phyloP scores from a whole-genome alignment of 306 rosid species.

The Vigna unguiculata region DNA sequence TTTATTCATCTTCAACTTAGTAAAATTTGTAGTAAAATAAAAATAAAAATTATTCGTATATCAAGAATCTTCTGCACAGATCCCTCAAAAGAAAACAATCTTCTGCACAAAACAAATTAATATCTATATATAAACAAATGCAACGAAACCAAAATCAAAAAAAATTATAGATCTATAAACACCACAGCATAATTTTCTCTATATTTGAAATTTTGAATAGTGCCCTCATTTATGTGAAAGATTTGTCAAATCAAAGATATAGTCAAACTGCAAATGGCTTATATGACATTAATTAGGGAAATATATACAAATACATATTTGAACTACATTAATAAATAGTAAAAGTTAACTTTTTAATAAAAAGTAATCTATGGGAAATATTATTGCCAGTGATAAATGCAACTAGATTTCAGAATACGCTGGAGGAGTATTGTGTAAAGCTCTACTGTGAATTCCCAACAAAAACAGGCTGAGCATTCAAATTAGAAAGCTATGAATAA shows the following conservation, averaged over 20 bases:
- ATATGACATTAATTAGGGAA: neutral
- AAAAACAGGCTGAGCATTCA: neutral
- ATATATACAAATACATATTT: neutral
- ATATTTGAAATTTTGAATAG: neutral
- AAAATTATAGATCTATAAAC: neutral
- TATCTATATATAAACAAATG: neutral
- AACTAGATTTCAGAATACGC: constrained; percentile 8
- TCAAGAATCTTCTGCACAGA: neutral
- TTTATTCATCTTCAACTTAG: neutral
- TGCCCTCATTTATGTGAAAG: constrained; percentile 1
- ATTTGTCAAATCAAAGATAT: constrained; percentile 7
- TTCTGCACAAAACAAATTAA: no score
- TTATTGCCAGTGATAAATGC: constrained; percentile 14
- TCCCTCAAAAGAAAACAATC: no score
- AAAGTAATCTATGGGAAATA: neutral
- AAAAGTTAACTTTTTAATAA: neutral
- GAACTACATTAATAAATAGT: neutral
- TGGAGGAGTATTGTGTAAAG: neutral
- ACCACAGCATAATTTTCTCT: neutral
- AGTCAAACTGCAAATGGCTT: neutral
- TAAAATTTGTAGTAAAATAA: neutral
- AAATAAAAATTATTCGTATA: neutral
- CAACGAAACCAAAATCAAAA: constrained; percentile 1
- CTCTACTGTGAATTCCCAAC: neutral
- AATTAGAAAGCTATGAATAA: neutral